Percentiles rank a stretch among this genome's conserved stretches.
Conservation (phyloP, 768 basidiomycete genomes). For the Piloderma croceum region DNA sequence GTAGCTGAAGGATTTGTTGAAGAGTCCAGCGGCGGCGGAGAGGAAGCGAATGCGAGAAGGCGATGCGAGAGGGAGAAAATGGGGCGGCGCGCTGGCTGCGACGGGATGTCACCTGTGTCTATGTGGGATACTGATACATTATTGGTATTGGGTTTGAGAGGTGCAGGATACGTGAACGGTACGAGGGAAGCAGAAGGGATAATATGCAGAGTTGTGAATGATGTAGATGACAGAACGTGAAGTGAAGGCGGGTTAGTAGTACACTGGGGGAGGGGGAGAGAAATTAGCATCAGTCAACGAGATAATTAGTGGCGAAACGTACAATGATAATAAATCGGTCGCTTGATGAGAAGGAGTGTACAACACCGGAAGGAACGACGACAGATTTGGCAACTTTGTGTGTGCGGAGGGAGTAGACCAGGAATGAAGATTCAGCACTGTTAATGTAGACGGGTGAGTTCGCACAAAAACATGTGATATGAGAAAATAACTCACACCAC, state of each 20-base stretch:
- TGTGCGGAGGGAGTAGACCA: slow-evolving; percentile 41
- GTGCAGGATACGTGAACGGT: slow-evolving; percentile 35
- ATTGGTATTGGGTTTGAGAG: slow-evolving; percentile 14
- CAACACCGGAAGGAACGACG: slow-evolving; percentile 35
- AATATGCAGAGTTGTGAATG: slow-evolving; percentile 45
- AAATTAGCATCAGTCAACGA: slow-evolving; percentile 1
- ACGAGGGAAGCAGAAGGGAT: slow-evolving; percentile 44
- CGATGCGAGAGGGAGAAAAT: slow-evolving; percentile 58
- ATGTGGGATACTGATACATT: slow-evolving; percentile 36
- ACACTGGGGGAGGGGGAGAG: slow-evolving; percentile 37
- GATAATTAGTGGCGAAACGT: slow-evolving; percentile 20
- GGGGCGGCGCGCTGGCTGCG: slow-evolving; percentile 31
- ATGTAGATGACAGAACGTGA: slow-evolving; percentile 50
- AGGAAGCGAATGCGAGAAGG: slow-evolving; percentile 56
- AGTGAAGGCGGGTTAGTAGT: slow-evolving; percentile 51
- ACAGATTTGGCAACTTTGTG: slow-evolving; percentile 46
- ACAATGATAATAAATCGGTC: slow-evolving; percentile 53
- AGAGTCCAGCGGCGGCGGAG: slow-evolving; percentile 8
- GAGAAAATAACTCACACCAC: slow-evolving; percentile 25
- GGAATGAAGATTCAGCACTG: slow-evolving; percentile 21
- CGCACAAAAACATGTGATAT: slow-evolving; percentile 5
- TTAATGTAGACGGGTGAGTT: slow-evolving; percentile 11
- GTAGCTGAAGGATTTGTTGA: too few species aligned
- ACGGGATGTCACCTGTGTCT: slow-evolving; percentile 7
- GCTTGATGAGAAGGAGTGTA: slow-evolving; percentile 41